Evolutionary conservation across 495 filamentous ascomycete species (phyloP).

Genomic region (Parathielavia hyrcaniae): DNA sequence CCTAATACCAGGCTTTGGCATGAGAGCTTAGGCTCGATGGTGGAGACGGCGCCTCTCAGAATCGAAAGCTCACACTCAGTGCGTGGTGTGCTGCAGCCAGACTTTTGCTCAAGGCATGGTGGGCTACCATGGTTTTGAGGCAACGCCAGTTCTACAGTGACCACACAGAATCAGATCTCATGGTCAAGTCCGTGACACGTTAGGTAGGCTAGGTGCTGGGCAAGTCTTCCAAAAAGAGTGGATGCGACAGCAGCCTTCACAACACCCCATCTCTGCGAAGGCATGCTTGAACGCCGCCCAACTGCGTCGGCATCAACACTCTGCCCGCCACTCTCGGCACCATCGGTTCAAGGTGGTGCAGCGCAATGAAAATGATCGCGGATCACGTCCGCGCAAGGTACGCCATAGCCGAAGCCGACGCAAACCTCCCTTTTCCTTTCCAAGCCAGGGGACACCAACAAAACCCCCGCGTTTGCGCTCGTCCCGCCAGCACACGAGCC

Average conservation of each 20-base stretch:
- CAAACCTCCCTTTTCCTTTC: conserved; percentile 11
- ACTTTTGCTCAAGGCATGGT: neutral
- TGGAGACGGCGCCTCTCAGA: neutral
- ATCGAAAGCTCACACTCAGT: conserved; percentile 2
- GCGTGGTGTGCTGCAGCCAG: neutral
- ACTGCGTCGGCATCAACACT: no score
- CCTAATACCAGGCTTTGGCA: neutral
- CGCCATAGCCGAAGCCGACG: conserved; percentile 9
- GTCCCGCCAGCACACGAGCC: neutral
- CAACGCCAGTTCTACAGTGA: neutral
- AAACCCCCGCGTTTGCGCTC: conserved; percentile 11
- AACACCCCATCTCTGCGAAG: no score
- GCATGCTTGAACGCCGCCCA: no score
- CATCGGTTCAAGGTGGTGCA: neutral
- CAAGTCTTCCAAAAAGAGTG: no score
- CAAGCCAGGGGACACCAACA: conserved; percentile 5
- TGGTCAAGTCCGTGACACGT: no score
- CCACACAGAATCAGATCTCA: neutral
- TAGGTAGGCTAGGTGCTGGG: no score
- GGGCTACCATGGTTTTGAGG: neutral
- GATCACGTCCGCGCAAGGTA: neutral
- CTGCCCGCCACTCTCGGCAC: neutral
- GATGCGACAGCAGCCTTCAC: no score
- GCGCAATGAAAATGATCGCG: neutral
- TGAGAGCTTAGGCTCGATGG: neutral